These are phyloP conservation scores for Phytophthora idaei DNA, from an alignment of 352 stramenopile species.

Conservation along the genomic window DNA sequence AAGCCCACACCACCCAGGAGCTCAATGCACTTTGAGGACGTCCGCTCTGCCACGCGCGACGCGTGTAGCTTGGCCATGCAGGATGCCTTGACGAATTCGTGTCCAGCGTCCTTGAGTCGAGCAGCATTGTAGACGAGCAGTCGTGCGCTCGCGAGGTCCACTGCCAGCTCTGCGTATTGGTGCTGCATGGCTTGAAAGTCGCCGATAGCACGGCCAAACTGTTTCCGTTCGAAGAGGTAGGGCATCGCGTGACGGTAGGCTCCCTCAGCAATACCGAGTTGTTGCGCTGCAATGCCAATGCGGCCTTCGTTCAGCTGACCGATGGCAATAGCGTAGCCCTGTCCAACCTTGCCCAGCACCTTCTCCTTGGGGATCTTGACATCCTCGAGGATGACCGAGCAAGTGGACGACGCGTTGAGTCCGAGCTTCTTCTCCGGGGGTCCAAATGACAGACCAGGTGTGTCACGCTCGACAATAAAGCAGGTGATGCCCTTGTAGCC, in stretches of 20 bases:
- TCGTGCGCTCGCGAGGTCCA: slow-evolving; percentile 90
- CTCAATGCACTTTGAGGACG: slow-evolving; percentile 93
- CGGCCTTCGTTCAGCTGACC: slow-evolving; percentile 92
- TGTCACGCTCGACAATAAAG: slow-evolving; percentile 94
- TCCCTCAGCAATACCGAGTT: slow-evolving; percentile 93
- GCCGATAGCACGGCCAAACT: slow-evolving; percentile 92
- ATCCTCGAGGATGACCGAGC: slow-evolving; percentile 91
- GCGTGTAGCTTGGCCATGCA: slow-evolving; percentile 95
- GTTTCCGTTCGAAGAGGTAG: slow-evolving; percentile 92
- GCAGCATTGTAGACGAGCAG: slow-evolving; percentile 93
- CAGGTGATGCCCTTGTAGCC: slow-evolving; percentile 97
- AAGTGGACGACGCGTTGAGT: slow-evolving; percentile 93
- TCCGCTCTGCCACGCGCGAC: slow-evolving; percentile 91
- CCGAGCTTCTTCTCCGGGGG: slow-evolving; percentile 95
- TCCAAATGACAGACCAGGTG: slow-evolving; percentile 86
- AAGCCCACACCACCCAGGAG: slow-evolving; percentile 93
- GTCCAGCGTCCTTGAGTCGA: slow-evolving; percentile 89
- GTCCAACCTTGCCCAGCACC: slow-evolving; percentile 89
- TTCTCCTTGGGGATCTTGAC: slow-evolving; percentile 89
- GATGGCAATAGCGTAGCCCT: slow-evolving; percentile 95
- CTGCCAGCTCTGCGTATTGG: slow-evolving; percentile 92
- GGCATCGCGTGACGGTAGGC: slow-evolving; percentile 92
- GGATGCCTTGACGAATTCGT: slow-evolving; percentile 93
- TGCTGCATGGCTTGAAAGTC: slow-evolving; percentile 95
- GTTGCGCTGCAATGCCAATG: slow-evolving; percentile 96